Evolutionary conservation across 2,329 filamentous ascomycete genomes (phyloP).

Genomic region (Xylaria sp.): DNA sequence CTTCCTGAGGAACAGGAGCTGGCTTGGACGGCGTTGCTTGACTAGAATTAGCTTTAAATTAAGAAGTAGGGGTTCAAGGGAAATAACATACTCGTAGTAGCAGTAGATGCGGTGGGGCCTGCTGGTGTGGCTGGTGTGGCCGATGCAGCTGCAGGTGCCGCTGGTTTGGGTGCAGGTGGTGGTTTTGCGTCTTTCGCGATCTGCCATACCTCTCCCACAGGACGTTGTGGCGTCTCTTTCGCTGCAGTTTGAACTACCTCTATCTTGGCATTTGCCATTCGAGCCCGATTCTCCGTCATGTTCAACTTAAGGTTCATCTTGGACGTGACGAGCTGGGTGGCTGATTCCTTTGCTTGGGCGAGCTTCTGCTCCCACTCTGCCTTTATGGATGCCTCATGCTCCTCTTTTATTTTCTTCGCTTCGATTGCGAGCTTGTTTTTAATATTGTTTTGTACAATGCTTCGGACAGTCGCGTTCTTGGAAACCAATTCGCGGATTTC

Average conservation of each 20-base stretch:
- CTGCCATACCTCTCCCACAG: slow-evolving; percentile 88
- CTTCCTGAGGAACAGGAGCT: slow-evolving; percentile 18
- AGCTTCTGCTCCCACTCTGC: slow-evolving; percentile 65
- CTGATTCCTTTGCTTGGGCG: slow-evolving; percentile 66
- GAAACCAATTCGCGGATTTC: slow-evolving; percentile 67
- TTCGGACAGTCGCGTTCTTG: slow-evolving; percentile 66
- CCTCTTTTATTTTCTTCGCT: slow-evolving; percentile 67
- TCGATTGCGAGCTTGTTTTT: slow-evolving; percentile 76
- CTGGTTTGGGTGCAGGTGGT: slow-evolving; percentile 47
- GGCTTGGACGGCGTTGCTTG: slow-evolving; percentile 27
- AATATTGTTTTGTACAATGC: slow-evolving; percentile 69
- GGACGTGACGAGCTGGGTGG: slow-evolving; percentile 77
- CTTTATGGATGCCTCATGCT: slow-evolving; percentile 60
- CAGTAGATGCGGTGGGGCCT: slow-evolving; percentile 23
- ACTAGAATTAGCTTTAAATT: slow-evolving; percentile 20
- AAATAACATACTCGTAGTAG: slow-evolving; percentile 33
- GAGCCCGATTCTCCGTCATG: slow-evolving; percentile 77
- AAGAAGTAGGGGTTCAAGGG: background rate
- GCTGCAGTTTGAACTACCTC: slow-evolving; percentile 83
- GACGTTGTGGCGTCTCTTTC: slow-evolving; percentile 82
- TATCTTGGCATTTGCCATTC: slow-evolving; percentile 74
- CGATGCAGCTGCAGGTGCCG: slow-evolving; percentile 32
- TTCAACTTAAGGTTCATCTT: slow-evolving; percentile 79
- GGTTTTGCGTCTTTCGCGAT: slow-evolving; percentile 76
- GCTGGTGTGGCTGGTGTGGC: slow-evolving; percentile 20